Base-by-base conservation (phyloP, 352 stramenopile species). In the Stephanocyclus meneghinianus region DNA sequence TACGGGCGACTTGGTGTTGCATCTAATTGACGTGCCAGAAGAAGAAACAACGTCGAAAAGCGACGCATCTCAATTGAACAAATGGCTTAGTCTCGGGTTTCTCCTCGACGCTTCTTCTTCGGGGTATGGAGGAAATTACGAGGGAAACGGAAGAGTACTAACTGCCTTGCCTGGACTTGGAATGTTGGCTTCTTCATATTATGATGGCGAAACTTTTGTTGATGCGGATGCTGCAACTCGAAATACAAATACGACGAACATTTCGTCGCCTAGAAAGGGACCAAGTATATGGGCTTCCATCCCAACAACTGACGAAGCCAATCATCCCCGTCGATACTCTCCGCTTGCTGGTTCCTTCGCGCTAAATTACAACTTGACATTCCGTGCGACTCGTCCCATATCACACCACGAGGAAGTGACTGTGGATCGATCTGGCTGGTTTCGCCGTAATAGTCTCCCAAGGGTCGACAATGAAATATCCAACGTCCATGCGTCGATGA, bases 351-450 rank as follows among this genome's bases (percentile, higher is more conserved):
- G 67, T 44, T 76, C 67, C 26, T 82, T 82, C 57, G 42, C 74
- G n/a, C 57, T 77, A 1, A 50, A 82, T 73, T 73, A 82, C 47
- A 82, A 82, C 64, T 51, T 77, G 21, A 82, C 61, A 30, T 61
- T 73, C 63, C 29, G 60, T 42, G 51, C 65, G 2, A 72, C 62
- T 40, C 5, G 29, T 10, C 61, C 57, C 1, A 63, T 83, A 9
- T 18, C n/a, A 7, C 26, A 2, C 4, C 68, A 69, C 35, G 62
- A 60, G 40, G 68, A 78, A 40, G 26, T 78, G 8, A 60, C 42
- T 16, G 62, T 78, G 0, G 75, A 83, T 83, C 53, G 68, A 40
- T 40, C 51, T 21, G 74, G 67, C 2, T 81, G 68, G 67, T 59
- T 63, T 77, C 59, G 61, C 18, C 44, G 60, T 4, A 45, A 64